Percentiles rank a stretch among this genome's conserved stretches.
These are phyloP conservation scores for Sicyos baderoa DNA, from an alignment of 306 rosid genomes.

Conservation along the genomic window DNA sequence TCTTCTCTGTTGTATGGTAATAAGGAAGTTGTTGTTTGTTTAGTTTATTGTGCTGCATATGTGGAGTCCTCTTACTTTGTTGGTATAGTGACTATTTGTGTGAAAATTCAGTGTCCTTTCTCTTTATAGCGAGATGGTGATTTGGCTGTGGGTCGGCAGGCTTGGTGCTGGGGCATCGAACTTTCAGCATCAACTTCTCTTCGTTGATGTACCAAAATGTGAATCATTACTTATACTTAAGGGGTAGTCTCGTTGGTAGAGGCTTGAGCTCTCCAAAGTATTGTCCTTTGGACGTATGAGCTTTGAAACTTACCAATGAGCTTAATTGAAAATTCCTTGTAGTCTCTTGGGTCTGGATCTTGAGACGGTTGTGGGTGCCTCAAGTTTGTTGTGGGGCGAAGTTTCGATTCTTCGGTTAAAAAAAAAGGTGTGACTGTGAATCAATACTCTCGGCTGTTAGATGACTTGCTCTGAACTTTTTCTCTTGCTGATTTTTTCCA, in stretches of 20 bases:
- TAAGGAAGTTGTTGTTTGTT: not conserved
- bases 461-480: not conserved
- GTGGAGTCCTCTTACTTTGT: not conserved
- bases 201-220: not conserved
- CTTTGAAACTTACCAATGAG: no score
- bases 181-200: not conserved
- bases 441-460: not conserved
- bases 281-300: no score
- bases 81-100: not conserved
- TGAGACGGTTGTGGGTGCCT: no score
- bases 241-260: no score
- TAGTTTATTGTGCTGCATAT: slow-evolving; percentile 11
- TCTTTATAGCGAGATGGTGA: not conserved
- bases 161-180: not conserved
- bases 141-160: no score
- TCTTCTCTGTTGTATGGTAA: no score
- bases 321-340: no score
- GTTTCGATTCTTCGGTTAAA: no score
- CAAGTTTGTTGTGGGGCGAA: no score
- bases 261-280: no score
- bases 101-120: not conserved
- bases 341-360: no score
- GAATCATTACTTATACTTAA: not conserved
- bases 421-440: no score
- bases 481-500: not conserved